Evolutionary conservation across 495 filamentous ascomycete species (phyloP).

Genomic region (Penicillium diatomitis): DNA sequence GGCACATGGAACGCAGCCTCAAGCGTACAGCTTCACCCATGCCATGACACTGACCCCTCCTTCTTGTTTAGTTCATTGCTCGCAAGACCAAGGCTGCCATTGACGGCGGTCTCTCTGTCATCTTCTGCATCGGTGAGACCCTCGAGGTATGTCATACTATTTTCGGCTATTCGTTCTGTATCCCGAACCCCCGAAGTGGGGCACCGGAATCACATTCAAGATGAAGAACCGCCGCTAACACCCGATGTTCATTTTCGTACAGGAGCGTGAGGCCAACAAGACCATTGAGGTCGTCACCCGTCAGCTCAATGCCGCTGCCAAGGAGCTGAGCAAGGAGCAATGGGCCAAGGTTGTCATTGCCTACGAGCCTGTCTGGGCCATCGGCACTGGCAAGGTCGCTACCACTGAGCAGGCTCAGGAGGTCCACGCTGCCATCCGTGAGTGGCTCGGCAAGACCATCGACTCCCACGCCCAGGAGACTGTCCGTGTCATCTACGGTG

Average conservation of each 20-base stretch:
- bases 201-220: constrained; percentile 13
- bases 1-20: neutral
- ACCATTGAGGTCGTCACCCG: constrained; percentile 84
- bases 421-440: constrained; percentile 84
- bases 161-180: constrained; percentile 17
- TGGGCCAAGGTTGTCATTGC: constrained; percentile 94
- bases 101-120: constrained; percentile 78
- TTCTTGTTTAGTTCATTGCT: constrained; percentile 55
- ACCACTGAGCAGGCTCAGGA: constrained; percentile 90
- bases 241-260: constrained; percentile 14
- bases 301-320: constrained; percentile 61
- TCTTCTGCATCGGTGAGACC: constrained; percentile 93
- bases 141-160: constrained; percentile 50
- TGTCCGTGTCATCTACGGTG: constrained; percentile 90
- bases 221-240: constrained; percentile 17
- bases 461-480: constrained; percentile 60
- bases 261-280: constrained; percentile 76
- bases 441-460: constrained; percentile 72
- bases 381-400: constrained; percentile 96
- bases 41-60: neutral
- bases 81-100: constrained; percentile 87
- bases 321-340: constrained; percentile 56
- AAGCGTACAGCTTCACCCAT: neutral
- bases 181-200: constrained; percentile 18
- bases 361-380: constrained; percentile 98